Evolutionary conservation across 164 flowering plant genomes (phyloP).

Genomic region (Kalanchoe fedtschenkoi): DNA sequence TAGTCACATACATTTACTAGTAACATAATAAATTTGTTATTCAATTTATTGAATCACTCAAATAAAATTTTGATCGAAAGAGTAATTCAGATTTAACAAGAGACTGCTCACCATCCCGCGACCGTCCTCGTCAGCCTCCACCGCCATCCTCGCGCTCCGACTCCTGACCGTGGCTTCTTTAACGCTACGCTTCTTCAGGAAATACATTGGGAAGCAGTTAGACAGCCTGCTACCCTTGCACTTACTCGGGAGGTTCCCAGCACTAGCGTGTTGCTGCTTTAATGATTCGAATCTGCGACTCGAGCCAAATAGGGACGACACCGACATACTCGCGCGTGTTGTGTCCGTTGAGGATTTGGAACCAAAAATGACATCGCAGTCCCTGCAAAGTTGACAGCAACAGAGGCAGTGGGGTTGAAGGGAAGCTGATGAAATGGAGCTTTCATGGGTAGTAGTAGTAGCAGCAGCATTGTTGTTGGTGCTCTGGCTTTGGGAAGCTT

Average conservation of each 20-base stretch:
- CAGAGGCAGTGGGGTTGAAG: not conserved
- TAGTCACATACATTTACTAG: too few relatives aligned
- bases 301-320: too few relatives aligned
- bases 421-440: slow-evolving; percentile 1
- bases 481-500: not conserved
- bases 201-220: too few relatives aligned
- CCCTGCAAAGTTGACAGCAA: not conserved
- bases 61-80: not conserved
- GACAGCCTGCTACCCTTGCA: too few relatives aligned
- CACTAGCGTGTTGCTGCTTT: too few relatives aligned
- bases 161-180: not conserved
- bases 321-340: too few relatives aligned
- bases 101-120: too few relatives aligned
- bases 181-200: not conserved
- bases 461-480: not conserved
- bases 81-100: not conserved
- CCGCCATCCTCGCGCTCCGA: not conserved
- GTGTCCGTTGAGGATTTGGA: not conserved
- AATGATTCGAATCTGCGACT: too few relatives aligned
- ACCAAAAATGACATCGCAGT: too few relatives aligned
- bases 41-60: not conserved
- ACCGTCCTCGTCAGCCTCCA: not conserved
- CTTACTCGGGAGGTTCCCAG: not conserved
- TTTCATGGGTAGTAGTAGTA: not conserved
- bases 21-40: too few relatives aligned